Evolutionary conservation across 768 basidiomycete species (phyloP), one percentile per base, ranked within the genome.

Genomic region (Russula emetica): DNA sequence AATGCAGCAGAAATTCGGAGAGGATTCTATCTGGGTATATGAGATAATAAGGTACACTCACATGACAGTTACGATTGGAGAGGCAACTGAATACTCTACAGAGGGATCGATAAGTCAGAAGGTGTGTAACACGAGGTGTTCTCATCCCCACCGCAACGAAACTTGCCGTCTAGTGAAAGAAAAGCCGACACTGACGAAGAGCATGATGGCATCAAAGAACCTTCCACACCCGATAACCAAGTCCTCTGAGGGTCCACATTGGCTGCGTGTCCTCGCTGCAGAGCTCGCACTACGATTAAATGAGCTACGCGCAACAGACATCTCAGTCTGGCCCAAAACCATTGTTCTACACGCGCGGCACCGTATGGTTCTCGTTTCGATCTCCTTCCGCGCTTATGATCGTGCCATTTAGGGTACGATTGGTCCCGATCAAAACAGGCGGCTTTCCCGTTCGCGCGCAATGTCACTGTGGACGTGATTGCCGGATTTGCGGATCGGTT

Each of bases 141-240:
- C 14, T 30, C 22, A 52, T 47, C 30, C 14, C 32, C 42, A 32
- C 42, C 44, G 40, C 10, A 49, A n/a, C 50, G 30, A 58, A 63
- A n/a, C 11, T 30, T n/a, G 14, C 18, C 13, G 9, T 16, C 42
- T 13, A 96, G 95, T 98, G 40, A 94, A 92, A 70, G 91, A 92
- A 71, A 92, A 92, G 73, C 80, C 86, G 18, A 77, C 80, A 0
- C 76, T 89, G 34, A 87, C 83, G 66, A 98, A 97, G 77, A 93
- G 91, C 70, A 98, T 98, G 96, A 77, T 94, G 58, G 92, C 94
- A 0, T 88, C 93, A n/a, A 99, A 99, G 74, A 98, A 98, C 71
- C 82, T 98, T 26, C 85, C 88, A 0, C 83, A 85, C 38, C 83
- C 90, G 0, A 85, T 98, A 26, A 88, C 81, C 7, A 87, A 85